Conservation (phyloP, 2,329 filamentous ascomycete species). For the Bipolaris zeicola region DNA sequence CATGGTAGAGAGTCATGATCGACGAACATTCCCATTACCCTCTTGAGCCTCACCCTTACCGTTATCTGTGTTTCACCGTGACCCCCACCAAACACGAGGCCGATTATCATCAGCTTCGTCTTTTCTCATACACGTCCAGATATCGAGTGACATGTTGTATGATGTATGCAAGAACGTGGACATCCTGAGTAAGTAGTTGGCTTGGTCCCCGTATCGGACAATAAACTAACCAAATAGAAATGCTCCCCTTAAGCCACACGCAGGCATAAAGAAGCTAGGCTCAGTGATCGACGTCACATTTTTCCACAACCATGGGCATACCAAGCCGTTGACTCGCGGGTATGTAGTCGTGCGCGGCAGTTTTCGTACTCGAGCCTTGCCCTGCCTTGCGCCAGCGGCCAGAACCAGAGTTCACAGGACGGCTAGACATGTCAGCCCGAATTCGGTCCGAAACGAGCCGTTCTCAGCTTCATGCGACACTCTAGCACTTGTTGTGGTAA, state of each 20-base stretch:
- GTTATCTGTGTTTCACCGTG: neutral
- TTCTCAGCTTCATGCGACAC: slow-evolving; percentile 7
- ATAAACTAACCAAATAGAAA: slow-evolving; percentile 4
- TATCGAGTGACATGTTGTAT: neutral
- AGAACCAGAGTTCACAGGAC: slow-evolving; percentile 5
- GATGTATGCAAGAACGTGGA: neutral
- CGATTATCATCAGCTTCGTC: neutral
- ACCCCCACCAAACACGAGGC: neutral
- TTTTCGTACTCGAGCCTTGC: neutral
- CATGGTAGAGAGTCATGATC: slow-evolving; percentile 4
- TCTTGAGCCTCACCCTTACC: neutral
- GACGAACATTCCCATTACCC: neutral
- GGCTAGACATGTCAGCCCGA: slow-evolving; percentile 7
- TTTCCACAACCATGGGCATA: neutral
- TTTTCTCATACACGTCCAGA: too few species aligned
- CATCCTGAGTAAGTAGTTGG: too few species aligned
- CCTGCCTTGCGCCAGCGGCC: neutral
- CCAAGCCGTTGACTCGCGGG: slow-evolving; percentile 4
- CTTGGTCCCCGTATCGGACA: neutral
- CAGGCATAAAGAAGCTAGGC: slow-evolving; percentile 3
- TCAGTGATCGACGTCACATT: slow-evolving; percentile 1
- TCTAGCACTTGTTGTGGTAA: slow-evolving; percentile 11
- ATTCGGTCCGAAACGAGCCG: slow-evolving; percentile 10
- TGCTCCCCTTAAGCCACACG: slow-evolving; percentile 5
- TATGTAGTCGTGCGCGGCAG: neutral